A percentile compares a stretch with the other conserved stretches of the same genome.
Conservation (phyloP, 352 stramenopile species). For the Phytophthora europaea region DNA sequence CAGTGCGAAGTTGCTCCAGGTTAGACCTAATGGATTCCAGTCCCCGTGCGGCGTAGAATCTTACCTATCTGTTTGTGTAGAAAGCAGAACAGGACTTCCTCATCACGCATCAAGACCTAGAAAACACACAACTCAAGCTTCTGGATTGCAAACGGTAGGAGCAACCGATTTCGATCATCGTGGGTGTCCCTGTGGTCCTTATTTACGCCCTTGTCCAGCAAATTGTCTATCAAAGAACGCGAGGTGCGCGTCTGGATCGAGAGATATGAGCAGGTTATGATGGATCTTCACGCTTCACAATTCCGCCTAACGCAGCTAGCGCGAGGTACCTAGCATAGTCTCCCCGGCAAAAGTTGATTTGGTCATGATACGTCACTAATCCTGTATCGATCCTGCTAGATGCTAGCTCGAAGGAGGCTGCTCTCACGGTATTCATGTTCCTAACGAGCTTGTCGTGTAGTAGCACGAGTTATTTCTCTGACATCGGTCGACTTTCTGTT, state of each 20-base stretch:
- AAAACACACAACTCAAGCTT: conserved; percentile 73
- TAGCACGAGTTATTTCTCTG: not conserved
- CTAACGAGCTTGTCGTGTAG: not conserved
- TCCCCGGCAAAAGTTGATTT: not conserved
- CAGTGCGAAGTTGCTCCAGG: conserved; percentile 80
- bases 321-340: conserved; percentile 45
- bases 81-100: conserved; percentile 84
- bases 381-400: conserved; percentile 39
- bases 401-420: conserved; percentile 71
- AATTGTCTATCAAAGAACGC: conserved; percentile 55
- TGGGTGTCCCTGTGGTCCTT: not conserved
- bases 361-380: not conserved
- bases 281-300: conserved; percentile 83
- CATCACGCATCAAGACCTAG: conserved; percentile 69
- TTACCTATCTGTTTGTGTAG: conserved; percentile 24
- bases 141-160: conserved; percentile 73
- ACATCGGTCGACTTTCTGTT: not conserved
- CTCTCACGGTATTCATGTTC: conserved; percentile 51
- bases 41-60: not conserved
- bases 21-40: conserved; percentile 12
- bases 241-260: conserved; percentile 82
- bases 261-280: conserved; percentile 87
- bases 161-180: not conserved
- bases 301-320: conserved; percentile 73
- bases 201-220: conserved; percentile 28